Evolutionary conservation across 768 basidiomycete genomes (phyloP).

Genomic region (Trametes punicea): DNA sequence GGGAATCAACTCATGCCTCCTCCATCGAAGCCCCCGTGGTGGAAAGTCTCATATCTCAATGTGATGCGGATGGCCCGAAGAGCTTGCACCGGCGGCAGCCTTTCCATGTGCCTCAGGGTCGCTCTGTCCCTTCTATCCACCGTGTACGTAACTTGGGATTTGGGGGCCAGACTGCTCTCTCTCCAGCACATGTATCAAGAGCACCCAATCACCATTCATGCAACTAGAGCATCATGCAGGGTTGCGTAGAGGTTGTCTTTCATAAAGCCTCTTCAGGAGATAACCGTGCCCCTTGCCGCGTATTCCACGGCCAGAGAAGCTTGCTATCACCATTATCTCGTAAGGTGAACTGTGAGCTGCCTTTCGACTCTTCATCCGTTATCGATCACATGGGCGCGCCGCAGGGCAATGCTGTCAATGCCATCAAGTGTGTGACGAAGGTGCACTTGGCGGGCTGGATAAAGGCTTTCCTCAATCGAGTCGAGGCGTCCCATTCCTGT

Average conservation of each 20-base stretch:
- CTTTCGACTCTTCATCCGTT: not conserved
- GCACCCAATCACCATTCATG: too few relatives aligned
- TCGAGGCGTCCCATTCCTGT: not conserved
- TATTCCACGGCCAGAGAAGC: not conserved
- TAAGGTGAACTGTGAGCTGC: not conserved
- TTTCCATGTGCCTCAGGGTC: not conserved
- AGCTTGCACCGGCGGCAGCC: not conserved
- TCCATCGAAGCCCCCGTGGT: conserved; percentile 1
- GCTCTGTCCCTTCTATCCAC: not conserved
- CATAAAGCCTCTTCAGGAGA: conserved; percentile 2
- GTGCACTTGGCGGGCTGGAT: not conserved
- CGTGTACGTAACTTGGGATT: not conserved
- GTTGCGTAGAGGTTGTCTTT: not conserved
- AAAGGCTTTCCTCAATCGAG: not conserved
- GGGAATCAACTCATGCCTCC: conserved; percentile 4
- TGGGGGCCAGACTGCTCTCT: not conserved
- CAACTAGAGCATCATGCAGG: too few relatives aligned
- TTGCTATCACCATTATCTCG: not conserved
- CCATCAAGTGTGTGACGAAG: not conserved
- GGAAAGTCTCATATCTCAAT: not conserved
- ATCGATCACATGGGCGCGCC: not conserved
- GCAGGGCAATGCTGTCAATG: not conserved
- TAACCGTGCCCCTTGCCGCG: not conserved
- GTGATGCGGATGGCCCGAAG: not conserved
- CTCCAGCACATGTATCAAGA: too few relatives aligned